A percentile compares a stretch with the other conserved stretches of the same genome.
Conservation (phyloP, 495 filamentous ascomycete genomes). For the Mycothermus thermophilus region DNA sequence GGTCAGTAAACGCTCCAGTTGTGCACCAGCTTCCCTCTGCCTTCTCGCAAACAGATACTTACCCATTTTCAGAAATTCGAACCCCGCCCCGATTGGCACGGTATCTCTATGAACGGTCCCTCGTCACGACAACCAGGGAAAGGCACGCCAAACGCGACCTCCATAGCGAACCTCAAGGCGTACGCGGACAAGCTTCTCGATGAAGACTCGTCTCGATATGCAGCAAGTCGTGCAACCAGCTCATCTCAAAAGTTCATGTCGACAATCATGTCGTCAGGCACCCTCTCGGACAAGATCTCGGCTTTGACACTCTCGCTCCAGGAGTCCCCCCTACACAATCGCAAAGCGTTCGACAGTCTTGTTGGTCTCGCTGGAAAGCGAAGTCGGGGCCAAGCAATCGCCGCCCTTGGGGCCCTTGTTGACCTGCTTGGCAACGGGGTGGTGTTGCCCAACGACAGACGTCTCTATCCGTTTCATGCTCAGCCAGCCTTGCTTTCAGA, state of each 20-base stretch:
- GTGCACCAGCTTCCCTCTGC: no score
- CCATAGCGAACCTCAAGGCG: slow-evolving; percentile 57
- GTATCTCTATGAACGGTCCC: slow-evolving; percentile 45
- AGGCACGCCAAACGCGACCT: slow-evolving; percentile 36
- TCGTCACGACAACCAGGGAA: slow-evolving; percentile 31
- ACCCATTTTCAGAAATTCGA: slow-evolving; percentile 68
- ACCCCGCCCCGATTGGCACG: slow-evolving; percentile 79
- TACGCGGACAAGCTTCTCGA: slow-evolving; percentile 64
- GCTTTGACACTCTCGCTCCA: slow-evolving; percentile 86
- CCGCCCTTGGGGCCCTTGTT: slow-evolving; percentile 78
- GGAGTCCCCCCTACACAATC: slow-evolving; percentile 88
- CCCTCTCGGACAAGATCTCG: slow-evolving; percentile 90
- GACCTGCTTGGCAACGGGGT: slow-evolving; percentile 84
- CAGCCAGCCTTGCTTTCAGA: slow-evolving; percentile 62
- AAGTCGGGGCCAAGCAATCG: slow-evolving; percentile 85
- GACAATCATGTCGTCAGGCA: slow-evolving; percentile 93
- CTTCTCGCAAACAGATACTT: no score
- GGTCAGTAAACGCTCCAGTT: slow-evolving; percentile 25
- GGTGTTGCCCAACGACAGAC: slow-evolving; percentile 67
- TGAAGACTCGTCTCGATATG: slow-evolving; percentile 53
- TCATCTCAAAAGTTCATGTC: slow-evolving; percentile 89
- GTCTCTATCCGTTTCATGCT: slow-evolving; percentile 61
- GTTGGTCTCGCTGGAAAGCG: slow-evolving; percentile 71
- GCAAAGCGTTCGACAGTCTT: slow-evolving; percentile 72
- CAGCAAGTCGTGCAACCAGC: slow-evolving; percentile 36